Base-by-base conservation (phyloP, 805 yeast genomes). In the Candida saitoana region DNA sequence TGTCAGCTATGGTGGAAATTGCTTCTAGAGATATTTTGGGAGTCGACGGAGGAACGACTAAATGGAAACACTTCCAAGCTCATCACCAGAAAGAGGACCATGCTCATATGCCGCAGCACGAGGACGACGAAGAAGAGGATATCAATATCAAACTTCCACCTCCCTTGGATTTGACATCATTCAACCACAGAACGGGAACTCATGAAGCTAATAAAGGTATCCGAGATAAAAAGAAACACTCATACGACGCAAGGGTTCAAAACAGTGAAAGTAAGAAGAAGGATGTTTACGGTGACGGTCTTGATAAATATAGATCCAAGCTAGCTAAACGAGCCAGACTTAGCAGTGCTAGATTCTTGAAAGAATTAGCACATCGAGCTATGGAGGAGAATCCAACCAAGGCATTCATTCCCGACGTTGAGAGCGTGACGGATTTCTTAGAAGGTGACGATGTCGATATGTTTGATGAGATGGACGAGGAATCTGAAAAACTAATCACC, bases 121-220 rank as follows among this genome's bases (percentile, higher is more conserved):
- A 63, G 32, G 43, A 55, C 5, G 54, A 54, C 27, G 57, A 53
- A 18, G 55, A 52, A 6, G 55, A 54, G n/a, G 49, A 51, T 5
- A 44, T 54, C n/a, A 52, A 51, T 5, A 44, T 54, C n/a, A 52
- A 53, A 9, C 42, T 49, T 8, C 30, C 53, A 3, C 71, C 74
- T 5, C 48, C 66, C 32, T 56, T 73, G 1, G 54, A 67, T 29
- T 73, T 74, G 2, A 48, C 65, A n/a, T 82, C 96, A 0, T 91
- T 90, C 65, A 91, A 90, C 59, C 80, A 87, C 55, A 73, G 95
- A 54, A 95, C 96, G 0, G 96, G 97, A 20, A 52, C 66, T 0
- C 66, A 64, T 42, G 84, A 76, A 42, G 95, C 87, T 20, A 91
- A 91, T 56, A 64, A 69, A 31, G 98, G 98, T 40, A 76, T 91